These are phyloP conservation scores for Dendrocalamus latiflorus DNA, from an alignment of 202 grass and related monocot species.

Conservation along the genomic window DNA sequence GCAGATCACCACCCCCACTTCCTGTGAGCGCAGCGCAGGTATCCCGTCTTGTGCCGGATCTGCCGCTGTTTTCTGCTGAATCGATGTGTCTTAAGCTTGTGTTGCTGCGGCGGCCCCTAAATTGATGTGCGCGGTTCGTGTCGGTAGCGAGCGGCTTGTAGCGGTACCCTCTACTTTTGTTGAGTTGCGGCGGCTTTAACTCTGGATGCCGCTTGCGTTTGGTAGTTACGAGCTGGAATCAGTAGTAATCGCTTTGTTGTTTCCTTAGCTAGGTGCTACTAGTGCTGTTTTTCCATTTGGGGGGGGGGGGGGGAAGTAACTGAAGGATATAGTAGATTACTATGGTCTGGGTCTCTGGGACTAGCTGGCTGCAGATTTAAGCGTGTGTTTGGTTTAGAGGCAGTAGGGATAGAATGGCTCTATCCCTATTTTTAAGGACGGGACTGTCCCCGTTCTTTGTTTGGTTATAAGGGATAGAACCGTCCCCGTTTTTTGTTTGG, in stretches of 20 bases:
- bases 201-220: constrained; percentile 3
- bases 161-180: not conserved
- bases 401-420: no score
- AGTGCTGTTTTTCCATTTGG: not conserved
- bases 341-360: not conserved
- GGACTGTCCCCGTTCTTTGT: no score
- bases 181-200: constrained; percentile 9
- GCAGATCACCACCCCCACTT: no score
- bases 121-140: constrained; percentile 2
- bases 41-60: no score
- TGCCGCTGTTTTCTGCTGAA: no score
- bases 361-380: constrained; percentile 3
- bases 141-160: constrained; percentile 14
- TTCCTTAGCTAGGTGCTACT: constrained; percentile 16
- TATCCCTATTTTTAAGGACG: no score
- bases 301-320: no score
- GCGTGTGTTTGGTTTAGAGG: no score
- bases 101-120: not conserved
- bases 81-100: not conserved
- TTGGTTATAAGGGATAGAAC: no score
- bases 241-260: not conserved
- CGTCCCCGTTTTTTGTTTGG: no score
- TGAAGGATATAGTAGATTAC: not conserved
- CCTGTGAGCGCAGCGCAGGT: no score
- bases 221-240: not conserved